Conservation (phyloP, 441 rosid genomes). For the Erysimum cheiri region DNA sequence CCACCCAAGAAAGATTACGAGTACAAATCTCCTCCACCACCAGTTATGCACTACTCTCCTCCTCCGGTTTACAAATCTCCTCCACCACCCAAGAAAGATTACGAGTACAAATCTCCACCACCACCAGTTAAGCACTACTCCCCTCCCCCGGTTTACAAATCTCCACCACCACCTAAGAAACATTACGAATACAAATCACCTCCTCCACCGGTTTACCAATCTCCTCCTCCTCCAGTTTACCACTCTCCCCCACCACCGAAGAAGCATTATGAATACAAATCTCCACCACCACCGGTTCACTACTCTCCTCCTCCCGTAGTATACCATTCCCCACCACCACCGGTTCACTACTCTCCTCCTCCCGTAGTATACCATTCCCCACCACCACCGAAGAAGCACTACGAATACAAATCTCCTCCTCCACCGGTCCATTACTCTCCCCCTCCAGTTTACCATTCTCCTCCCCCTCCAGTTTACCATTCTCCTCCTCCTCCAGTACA, state of each 20-base stretch:
- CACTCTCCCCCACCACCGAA: slow-evolving; percentile 24
- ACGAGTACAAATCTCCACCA: slow-evolving; percentile 15
- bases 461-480: slow-evolving; percentile 18
- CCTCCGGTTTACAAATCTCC: slow-evolving; percentile 31
- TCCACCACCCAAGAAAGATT: not conserved
- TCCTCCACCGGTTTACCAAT: slow-evolving; percentile 18
- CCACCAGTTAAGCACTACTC: slow-evolving; percentile 27
- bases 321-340: slow-evolving; percentile 11
- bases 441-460: slow-evolving; percentile 18
- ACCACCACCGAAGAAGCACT: slow-evolving; percentile 10
- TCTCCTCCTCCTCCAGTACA: slow-evolving; percentile 36
- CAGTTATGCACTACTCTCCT: slow-evolving; percentile 8
- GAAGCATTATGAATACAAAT: slow-evolving; percentile 12
- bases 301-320: not conserved
- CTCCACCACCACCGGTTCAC: slow-evolving; percentile 2
- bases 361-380: slow-evolving; percentile 26
- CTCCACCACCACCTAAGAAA: slow-evolving; percentile 23
- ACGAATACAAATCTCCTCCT: slow-evolving; percentile 27
- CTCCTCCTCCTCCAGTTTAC: slow-evolving; percentile 28
- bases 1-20: slow-evolving; percentile 19
- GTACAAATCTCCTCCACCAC: slow-evolving; percentile 33
- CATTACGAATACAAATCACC: slow-evolving; percentile 30
- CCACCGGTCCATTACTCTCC: slow-evolving; percentile 5
- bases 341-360: slow-evolving; percentile 11
- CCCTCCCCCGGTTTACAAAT: slow-evolving; percentile 32